Percentiles rank a stretch among this genome's conserved stretches.
Conservation (phyloP, 495 filamentous ascomycete genomes). For the Aspergillus avenaceus region DNA sequence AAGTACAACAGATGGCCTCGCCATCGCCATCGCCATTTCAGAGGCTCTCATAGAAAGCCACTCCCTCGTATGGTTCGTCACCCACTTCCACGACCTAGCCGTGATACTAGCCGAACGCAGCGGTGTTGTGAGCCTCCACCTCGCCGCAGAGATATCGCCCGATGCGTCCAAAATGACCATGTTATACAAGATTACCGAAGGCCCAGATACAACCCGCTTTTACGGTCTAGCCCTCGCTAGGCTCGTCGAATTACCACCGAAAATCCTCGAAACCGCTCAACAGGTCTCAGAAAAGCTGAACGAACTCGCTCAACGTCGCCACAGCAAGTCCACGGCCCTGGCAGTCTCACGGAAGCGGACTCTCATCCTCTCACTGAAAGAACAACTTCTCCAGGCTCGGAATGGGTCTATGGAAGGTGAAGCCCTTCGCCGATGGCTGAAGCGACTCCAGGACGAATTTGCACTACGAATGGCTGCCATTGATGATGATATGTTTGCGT, state of each 20-base stretch:
- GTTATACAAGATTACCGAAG: conserved; percentile 75
- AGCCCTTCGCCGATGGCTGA: conserved; percentile 60
- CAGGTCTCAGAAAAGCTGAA: conserved; percentile 59
- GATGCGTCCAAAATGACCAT: conserved; percentile 64
- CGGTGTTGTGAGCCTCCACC: conserved; percentile 78
- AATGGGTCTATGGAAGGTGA: conserved; percentile 64
- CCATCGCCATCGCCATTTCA: conserved; percentile 82
- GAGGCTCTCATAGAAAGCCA: conserved; percentile 78
- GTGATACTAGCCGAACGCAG: conserved; percentile 65
- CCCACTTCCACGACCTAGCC: conserved; percentile 84
- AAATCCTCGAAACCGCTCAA: conserved; percentile 64
- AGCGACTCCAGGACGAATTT: conserved; percentile 73
- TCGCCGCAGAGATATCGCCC: conserved; percentile 62
- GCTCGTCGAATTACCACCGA: conserved; percentile 66
- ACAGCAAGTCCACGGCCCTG: conserved; percentile 53
- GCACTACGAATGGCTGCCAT: conserved; percentile 64
- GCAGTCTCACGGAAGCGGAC: conserved; percentile 60
- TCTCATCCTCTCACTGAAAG: conserved; percentile 67
- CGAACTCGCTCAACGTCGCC: conserved; percentile 45
- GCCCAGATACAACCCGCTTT: conserved; percentile 64
- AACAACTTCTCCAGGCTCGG: conserved; percentile 68
- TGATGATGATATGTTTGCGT: conserved; percentile 14
- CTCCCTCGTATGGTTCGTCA: conserved; percentile 84
- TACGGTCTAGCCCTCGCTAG: conserved; percentile 76
- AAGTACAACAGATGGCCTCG: conserved; percentile 80